These are phyloP conservation scores for Boletus eberwhitei DNA, from an alignment of 768 basidiomycete species.

Conservation along the genomic window DNA sequence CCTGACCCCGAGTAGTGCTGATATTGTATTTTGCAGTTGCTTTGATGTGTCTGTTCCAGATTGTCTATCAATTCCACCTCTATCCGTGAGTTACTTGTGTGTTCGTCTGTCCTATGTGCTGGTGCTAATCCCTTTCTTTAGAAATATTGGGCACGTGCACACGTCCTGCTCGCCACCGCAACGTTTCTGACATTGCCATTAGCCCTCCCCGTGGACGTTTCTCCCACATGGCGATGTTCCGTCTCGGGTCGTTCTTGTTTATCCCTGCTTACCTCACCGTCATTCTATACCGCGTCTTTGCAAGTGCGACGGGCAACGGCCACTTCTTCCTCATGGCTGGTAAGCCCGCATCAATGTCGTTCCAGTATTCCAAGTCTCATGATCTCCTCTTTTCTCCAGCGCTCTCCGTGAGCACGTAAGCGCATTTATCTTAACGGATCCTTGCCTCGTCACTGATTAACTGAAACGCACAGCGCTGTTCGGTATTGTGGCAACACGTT, in stretches of 20 bases:
- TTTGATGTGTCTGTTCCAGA: constrained; percentile 91
- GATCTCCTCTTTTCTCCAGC: constrained; percentile 38
- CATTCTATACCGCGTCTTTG: constrained; percentile 67
- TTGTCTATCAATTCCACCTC: constrained; percentile 86
- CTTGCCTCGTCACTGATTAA: neutral
- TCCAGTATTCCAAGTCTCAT: neutral
- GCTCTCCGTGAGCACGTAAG: constrained; percentile 79
- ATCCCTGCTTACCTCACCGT: constrained; percentile 88
- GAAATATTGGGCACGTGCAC: constrained; percentile 59
- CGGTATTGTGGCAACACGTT: constrained; percentile 88
- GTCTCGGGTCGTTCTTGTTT: constrained; percentile 79
- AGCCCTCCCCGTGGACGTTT: constrained; percentile 81
- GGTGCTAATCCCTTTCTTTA: constrained; percentile 19
- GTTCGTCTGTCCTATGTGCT: neutral
- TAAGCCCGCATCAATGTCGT: constrained; percentile 32
- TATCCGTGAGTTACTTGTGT: constrained; percentile 64
- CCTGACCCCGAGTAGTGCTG: constrained; percentile 1
- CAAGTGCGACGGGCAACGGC: constrained; percentile 64
- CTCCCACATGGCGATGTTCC: constrained; percentile 87
- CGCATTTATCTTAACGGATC: neutral
- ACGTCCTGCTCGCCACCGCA: neutral
- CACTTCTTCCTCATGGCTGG: constrained; percentile 81
- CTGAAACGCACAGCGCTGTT: constrained; percentile 53
- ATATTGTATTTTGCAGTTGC: constrained; percentile 53
- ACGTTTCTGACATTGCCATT: constrained; percentile 10